Base-by-base conservation (phyloP, 2,329 filamentous ascomycete species). In the Orbilia quercus region DNA sequence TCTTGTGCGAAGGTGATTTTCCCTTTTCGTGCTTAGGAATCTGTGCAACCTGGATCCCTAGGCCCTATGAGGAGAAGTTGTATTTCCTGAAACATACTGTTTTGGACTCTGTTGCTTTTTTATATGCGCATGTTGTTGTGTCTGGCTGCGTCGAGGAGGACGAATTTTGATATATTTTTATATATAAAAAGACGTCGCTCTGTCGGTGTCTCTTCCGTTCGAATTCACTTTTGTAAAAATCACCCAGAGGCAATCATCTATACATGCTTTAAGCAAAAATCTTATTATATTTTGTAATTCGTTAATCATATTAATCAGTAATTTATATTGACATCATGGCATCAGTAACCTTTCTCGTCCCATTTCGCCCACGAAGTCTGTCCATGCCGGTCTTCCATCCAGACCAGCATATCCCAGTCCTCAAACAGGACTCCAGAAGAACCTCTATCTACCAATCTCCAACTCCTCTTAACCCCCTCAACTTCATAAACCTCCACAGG, bases 311-410 rank as follows among this genome's bases (percentile, higher is more conserved):
- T n/a, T n/a, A n/a, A n/a, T n/a, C n/a, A n/a, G n/a, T n/a, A n/a
- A n/a, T n/a, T n/a, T n/a, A n/a, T n/a, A n/a, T n/a, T n/a, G n/a
- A n/a, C 28, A 31, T 11, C 48, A 51, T 54, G 50, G 34, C 50
- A 38, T 54, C 50, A 7, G 20, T 54, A n/a, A 22, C 31, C 9
- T 54, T 54, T 14, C 11, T 54, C 22, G 20, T 31, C 12, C 50
- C 16, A 11, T 6, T 18, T 34, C 53, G 67, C 12, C 67, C 67
- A 28, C 51, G 67, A 48, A 72, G 67, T 53, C 36, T 65, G 34
- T 72, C 67, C 2, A 72, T 72, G 67, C 67, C 67, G 3, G 45
- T 45, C n/a, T 63, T 72, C 16, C 62, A 63, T 18, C 59, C 60
- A 18, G 60, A 72, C 47, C 47, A 44, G 18, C 22, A 58, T n/a